Evolutionary conservation across 2,329 filamentous ascomycete genomes (phyloP), one percentile per base, ranked within the genome.

Genomic region (Calonectria pseudoreteaudii): DNA sequence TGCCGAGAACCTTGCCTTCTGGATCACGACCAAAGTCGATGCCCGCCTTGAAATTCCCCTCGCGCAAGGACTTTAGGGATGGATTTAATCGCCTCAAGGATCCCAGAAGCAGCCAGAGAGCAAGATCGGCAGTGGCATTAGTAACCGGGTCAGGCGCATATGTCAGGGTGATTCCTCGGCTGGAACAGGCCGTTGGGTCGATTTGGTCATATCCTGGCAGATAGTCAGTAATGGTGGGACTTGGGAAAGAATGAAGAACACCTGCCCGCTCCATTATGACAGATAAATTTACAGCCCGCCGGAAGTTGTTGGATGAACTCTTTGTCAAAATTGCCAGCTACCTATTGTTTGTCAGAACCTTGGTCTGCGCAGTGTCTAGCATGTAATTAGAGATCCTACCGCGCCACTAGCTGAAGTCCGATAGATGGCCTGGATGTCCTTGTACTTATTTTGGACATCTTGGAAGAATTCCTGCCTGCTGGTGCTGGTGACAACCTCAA

Each of bases 81-180:
- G 88, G 85, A 82, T 93, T 93, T 82, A 93, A 92, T 72, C 90
- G 90, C 41, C 93, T 88, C 47, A 95, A 84, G 0, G 93, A 92
- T 4, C 93, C 93, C 23, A 95, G 85, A 68, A 95, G 92, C 2
- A 95, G 85, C 80, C 94, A 94, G 81, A 94, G 90, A 76, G 91
- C 92, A 9, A 90, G 88, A 81, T 95, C 93, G 38, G 93, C 93
- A 0, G 93, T 95, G 7, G 93, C 90, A 81, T 94, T 91, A 80
- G 94, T 90, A 20, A 93, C 92, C 0, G 91, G 91, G 0, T 88
- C 91, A 23, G 93, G 93, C 1, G 92, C 90, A 80, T 94, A 94
- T 65, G 92, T 93, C 30, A 95, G 90, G 11, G 86, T 86, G 66
- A 95, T 88, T 20, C 75, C 73, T 6, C 71, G 73, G 11, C 72